Evolutionary conservation across 176 grass and related monocot genomes (phyloP).

Genomic region (Metroxylon sagu): DNA sequence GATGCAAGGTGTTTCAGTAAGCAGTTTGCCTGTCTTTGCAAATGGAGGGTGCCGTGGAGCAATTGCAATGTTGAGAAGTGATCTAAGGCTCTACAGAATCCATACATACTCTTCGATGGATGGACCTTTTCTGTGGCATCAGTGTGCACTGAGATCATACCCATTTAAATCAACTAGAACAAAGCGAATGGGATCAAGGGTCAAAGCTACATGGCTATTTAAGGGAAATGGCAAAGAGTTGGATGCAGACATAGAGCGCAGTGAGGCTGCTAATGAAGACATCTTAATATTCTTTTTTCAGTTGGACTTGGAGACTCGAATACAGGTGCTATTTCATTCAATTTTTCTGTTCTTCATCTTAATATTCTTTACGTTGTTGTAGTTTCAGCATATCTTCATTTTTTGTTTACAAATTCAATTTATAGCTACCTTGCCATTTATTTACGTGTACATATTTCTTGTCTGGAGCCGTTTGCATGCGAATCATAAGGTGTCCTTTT

Average conservation of each 20-base stretch:
- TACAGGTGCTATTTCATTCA: conserved; percentile 44
- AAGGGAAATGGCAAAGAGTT: conserved; percentile 45
- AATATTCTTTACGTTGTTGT: background rate
- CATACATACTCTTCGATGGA: conserved; percentile 13
- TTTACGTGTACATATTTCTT: too few relatives aligned
- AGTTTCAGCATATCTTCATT: background rate
- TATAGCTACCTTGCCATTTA: too few relatives aligned
- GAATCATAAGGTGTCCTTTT: too few relatives aligned
- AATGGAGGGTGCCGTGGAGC: conserved; percentile 34
- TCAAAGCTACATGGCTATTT: conserved; percentile 36
- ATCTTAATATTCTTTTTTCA: conserved; percentile 97
- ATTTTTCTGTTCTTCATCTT: background rate
- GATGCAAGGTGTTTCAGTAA: conserved; percentile 54
- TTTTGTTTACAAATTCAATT: background rate
- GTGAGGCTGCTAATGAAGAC: conserved; percentile 89
- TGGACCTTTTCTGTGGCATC: conserved; percentile 21
- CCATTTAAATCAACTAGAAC: conserved; percentile 5
- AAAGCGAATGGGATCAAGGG: conserved; percentile 10
- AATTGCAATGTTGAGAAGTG: conserved; percentile 20
- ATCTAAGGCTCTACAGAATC: conserved; percentile 20
- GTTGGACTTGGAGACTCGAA: conserved; percentile 70
- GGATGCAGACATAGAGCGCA: conserved; percentile 60
- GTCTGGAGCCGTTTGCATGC: too few relatives aligned
- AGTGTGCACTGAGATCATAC: conserved; percentile 16
- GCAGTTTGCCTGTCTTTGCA: conserved; percentile 29